A percentile compares a stretch with the other conserved stretches of the same genome.
These are phyloP conservation scores for Aspergillus cejpii DNA, from an alignment of 2,329 filamentous ascomycete genomes.

Conservation along the genomic window DNA sequence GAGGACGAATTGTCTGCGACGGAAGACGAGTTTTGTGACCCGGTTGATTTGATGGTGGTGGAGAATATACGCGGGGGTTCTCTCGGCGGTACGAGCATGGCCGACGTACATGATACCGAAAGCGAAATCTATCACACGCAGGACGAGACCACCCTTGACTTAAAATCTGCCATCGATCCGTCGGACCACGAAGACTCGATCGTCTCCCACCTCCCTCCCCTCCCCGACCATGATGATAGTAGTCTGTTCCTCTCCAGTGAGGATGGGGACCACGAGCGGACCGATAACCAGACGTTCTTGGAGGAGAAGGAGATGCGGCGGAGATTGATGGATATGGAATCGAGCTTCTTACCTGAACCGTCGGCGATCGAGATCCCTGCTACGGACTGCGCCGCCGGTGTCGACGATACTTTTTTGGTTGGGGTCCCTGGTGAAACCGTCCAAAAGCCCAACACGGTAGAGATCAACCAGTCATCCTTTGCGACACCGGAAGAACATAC, in stretches of 20 bases:
- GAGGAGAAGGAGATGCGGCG: constrained; percentile 55
- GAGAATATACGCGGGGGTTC: constrained; percentile 22
- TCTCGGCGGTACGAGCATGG: constrained; percentile 17
- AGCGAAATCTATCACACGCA: constrained; percentile 14
- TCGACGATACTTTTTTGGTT: constrained; percentile 42
- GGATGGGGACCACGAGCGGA: constrained; percentile 30
- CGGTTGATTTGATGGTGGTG: constrained; percentile 28
- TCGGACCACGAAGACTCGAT: constrained; percentile 25
- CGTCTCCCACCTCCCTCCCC: constrained; percentile 24
- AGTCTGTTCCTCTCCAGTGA: constrained; percentile 28
- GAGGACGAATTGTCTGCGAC: constrained; percentile 28
- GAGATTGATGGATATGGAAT: constrained; percentile 56
- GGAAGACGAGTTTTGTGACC: constrained; percentile 25
- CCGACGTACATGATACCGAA: constrained; percentile 14
- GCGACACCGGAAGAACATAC: constrained; percentile 21
- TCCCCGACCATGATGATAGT: constrained; percentile 32
- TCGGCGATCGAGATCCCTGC: constrained; percentile 39
- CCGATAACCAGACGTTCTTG: constrained; percentile 40
- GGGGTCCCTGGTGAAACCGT: constrained; percentile 28
- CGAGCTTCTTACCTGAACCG: constrained; percentile 55
- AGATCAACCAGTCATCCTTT: constrained; percentile 24
- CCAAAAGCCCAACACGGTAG: constrained; percentile 13
- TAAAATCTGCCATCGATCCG: constrained; percentile 14
- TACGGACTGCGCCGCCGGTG: constrained; percentile 24
- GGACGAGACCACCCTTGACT: constrained; percentile 12